Base-by-base conservation (phyloP, 2,329 filamentous ascomycete genomes). In the Fusarium sp. region DNA sequence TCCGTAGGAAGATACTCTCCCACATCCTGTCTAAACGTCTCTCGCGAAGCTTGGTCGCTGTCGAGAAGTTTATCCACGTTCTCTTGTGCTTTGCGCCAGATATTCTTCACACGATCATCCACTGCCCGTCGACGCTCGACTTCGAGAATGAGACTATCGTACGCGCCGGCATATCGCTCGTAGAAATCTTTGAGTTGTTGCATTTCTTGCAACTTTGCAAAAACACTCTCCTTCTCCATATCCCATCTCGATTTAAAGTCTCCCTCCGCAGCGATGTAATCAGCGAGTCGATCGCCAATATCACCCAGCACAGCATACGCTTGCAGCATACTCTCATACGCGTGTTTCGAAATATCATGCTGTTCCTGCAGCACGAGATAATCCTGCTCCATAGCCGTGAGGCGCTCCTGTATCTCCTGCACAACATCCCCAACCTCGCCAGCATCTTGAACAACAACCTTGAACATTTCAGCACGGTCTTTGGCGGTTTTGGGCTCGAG, bases 1-100 rank as follows among this genome's bases (percentile, higher is more conserved):
- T 98, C 94, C 0, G 91, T 90, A 0, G 96, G 96, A 14, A 99
- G 81, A 77, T 90, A 97, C 70, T 97, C 93, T 10, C 94, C 95
- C 15, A 96, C 91, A 45, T 97, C 92, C 29, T 90, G 85, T 34
- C 92, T 88, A 79, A 99, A 98, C 1, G 87, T 83, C 69, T 97
- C 92, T 40, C 96, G 86, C 68, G 94, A 90, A 43, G 84, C 85
- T 59, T 88, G 83, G 78, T 99, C 96, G 15, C 89, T 85, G 15
- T 92, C 88, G 66, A 92, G 89, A 12, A 98, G 83, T 76, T 89
- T 90, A 63, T 95, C 90, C 11, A 98, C 86, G 72, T 91, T 91
- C 63, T 91, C 89, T 77, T 90, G 89, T 2, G 95, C 93, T 74
- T 95, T 94, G 65, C 88, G 88, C 76, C 94, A 91, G 27, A 97